A percentile compares a stretch with the other conserved stretches of the same genome.
Evolutionary conservation across 768 basidiomycete genomes (phyloP).

Genomic region (Terana coerulea): DNA sequence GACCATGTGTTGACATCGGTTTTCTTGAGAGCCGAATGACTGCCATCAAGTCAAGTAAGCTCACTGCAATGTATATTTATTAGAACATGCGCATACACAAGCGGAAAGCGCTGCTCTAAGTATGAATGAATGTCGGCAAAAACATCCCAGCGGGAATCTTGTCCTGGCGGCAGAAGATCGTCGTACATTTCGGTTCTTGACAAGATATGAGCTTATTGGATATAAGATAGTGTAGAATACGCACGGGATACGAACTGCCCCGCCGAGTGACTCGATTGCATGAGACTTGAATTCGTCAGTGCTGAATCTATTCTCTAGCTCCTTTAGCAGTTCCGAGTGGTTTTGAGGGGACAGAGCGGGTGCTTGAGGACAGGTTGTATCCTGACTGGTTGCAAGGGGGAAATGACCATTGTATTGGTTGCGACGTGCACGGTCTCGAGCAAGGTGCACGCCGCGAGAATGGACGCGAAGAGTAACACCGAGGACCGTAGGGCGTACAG

Average conservation of each 20-base stretch:
- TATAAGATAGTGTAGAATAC: conserved; percentile 10
- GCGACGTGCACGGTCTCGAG: not conserved
- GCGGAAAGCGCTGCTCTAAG: conserved; percentile 35
- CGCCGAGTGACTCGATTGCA: conserved; percentile 19
- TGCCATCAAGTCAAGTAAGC: conserved; percentile 16
- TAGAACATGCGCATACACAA: conserved; percentile 25
- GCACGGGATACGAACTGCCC: conserved; percentile 33
- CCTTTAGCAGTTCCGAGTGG: conserved; percentile 29
- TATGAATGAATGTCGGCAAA: conserved; percentile 32
- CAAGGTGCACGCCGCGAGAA: not conserved
- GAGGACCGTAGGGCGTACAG: not conserved
- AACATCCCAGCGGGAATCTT: conserved; percentile 32
- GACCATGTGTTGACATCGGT: conserved; percentile 58
- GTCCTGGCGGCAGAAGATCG: conserved; percentile 22
- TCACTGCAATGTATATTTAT: not conserved
- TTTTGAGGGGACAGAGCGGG: conserved; percentile 23
- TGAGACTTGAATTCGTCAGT: conserved; percentile 30
- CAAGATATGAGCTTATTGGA: not conserved
- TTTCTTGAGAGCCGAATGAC: conserved; percentile 44
- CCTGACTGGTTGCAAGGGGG: not conserved
- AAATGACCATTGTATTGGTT: not conserved
- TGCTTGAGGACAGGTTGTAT: conserved; percentile 32
- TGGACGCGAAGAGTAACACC: not conserved
- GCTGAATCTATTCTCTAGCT: conserved; percentile 25
- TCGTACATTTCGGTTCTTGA: conserved; percentile 27